phyloP scores from a whole-genome alignment of 352 stramenopile genomes.

The Phytopythium boreale region DNA sequence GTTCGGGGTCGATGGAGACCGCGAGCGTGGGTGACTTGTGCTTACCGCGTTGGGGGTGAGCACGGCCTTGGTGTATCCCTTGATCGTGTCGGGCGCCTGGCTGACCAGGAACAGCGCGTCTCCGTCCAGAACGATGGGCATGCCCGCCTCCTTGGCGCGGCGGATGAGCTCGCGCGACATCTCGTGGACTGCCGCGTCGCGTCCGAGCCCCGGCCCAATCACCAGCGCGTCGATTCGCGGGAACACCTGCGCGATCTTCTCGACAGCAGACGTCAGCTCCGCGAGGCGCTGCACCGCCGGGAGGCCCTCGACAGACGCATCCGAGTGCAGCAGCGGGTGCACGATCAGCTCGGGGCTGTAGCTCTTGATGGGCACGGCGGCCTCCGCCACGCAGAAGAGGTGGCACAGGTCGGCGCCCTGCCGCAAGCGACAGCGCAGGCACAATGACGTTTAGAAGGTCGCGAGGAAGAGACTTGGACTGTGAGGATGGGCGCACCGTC shows the following conservation, averaged over 20 bases:
- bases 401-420: slow-evolving; percentile 94
- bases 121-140: slow-evolving; percentile 94
- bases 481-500: slow-evolving; percentile 27
- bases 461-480: not conserved
- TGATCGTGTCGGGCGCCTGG: slow-evolving; percentile 57
- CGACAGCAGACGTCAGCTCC: slow-evolving; percentile 27
- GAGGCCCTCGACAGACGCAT: slow-evolving; percentile 22
- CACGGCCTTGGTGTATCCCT: slow-evolving; percentile 71
- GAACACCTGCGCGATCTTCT: slow-evolving; percentile 57
- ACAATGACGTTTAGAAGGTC: not conserved
- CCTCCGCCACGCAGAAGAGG: slow-evolving; percentile 94
- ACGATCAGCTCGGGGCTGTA: slow-evolving; percentile 98
- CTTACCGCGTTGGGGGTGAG: slow-evolving; percentile 93
- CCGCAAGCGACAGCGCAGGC: not conserved
- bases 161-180: slow-evolving; percentile 67
- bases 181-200: slow-evolving; percentile 87
- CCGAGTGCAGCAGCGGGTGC: slow-evolving; percentile 71
- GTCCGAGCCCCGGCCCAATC: slow-evolving; percentile 93
- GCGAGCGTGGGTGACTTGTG: not conserved
- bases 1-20: not conserved
- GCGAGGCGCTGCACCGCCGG: slow-evolving; percentile 7
- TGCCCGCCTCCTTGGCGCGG: slow-evolving; percentile 47
- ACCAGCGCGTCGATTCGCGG: slow-evolving; percentile 75
- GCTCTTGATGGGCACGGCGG: slow-evolving; percentile 95
- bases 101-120: slow-evolving; percentile 93